Base-by-base conservation (phyloP, 1,139 yeast species). In the Yamadazyma membranifaciens region DNA sequence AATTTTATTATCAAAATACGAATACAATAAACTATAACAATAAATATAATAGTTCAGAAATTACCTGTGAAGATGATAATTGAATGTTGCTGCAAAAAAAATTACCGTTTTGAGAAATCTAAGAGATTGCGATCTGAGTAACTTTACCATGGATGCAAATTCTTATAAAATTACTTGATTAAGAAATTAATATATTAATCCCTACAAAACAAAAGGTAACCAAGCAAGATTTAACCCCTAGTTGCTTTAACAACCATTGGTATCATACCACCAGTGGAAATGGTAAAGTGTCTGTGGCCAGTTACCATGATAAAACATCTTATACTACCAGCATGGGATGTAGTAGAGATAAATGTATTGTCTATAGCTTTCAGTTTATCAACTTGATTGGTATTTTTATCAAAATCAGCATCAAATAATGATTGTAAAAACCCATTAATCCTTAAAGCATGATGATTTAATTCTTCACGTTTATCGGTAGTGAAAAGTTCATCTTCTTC, bases 301-400 rank as follows among this genome's bases (percentile, higher is more conserved):
- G 74, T 54, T 1, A 75, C 85, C 24, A 74, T 65, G 9, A 81
- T 60, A 31, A 80, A 64, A 26, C 78, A 67, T 44, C 81, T 59
- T 28, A 81, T 79, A 16, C 80, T 76, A 3, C 86, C 87, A 1
- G 84, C 80, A 53, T 82, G 87, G 5, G 83, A 72, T 1, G 87
- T 79, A 31, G 77, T 67, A 26, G 75, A 75, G 30, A 81, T 62
- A 50, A 68, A 59, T 6, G 60, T 46, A 41, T 65, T 59, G 29
- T 63, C 61, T 3, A 44, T 30, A 10, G 59, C 60, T 28, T 43
- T 41, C 3, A 46, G 29, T 33, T 45, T 54, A 38, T 65, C 62
- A 25, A 69, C 57, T 15, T 42, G 38, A 1, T 48, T 49, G 6
- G 31, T 36, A 11, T 39, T 20, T 36, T 43, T 17, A 35, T 48